These are phyloP conservation scores for Botryobasidium botryosum DNA, from an alignment of 768 basidiomycete genomes.

Conservation along the genomic window DNA sequence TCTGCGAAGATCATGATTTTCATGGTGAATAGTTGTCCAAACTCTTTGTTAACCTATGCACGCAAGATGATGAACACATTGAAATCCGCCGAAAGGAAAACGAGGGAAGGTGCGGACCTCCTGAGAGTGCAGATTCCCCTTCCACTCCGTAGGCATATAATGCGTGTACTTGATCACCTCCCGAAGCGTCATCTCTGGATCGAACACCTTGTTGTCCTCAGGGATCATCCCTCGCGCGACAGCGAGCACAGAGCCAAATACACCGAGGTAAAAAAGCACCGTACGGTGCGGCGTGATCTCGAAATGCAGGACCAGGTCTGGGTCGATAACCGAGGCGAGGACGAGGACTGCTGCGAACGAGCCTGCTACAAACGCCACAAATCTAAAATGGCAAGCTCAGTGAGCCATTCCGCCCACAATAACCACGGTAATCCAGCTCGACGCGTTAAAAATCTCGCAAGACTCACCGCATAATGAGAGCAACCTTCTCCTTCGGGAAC, in stretches of 20 bases:
- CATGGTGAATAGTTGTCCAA: constrained; percentile 85
- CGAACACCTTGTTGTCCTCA: constrained; percentile 83
- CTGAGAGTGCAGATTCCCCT: constrained; percentile 73
- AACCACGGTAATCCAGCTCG: background rate
- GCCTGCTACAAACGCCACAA: constrained; percentile 89
- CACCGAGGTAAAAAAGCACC: constrained; percentile 77
- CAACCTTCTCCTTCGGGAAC: constrained; percentile 89
- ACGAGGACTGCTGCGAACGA: constrained; percentile 94
- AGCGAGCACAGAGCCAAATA: constrained; percentile 79
- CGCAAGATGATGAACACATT: background rate
- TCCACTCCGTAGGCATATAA: constrained; percentile 92
- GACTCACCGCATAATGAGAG: constrained; percentile 72
- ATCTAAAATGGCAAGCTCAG: constrained; percentile 32
- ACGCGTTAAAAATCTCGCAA: background rate
- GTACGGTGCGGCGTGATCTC: constrained; percentile 90
- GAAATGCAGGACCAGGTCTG: constrained; percentile 83
- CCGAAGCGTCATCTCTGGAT: constrained; percentile 82
- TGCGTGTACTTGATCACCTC: constrained; percentile 90
- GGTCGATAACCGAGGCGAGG: constrained; percentile 81
- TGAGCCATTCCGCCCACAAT: background rate
- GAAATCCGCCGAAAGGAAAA: background rate
- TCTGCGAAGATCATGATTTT: constrained; percentile 76
- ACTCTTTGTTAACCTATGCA: constrained; percentile 72
- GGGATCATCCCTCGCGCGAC: constrained; percentile 91
- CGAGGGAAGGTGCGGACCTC: constrained; percentile 30